Evolutionary conservation across 768 basidiomycete species (phyloP), one percentile per base, ranked within the genome.

Genomic region (Tulasnella sp.): DNA sequence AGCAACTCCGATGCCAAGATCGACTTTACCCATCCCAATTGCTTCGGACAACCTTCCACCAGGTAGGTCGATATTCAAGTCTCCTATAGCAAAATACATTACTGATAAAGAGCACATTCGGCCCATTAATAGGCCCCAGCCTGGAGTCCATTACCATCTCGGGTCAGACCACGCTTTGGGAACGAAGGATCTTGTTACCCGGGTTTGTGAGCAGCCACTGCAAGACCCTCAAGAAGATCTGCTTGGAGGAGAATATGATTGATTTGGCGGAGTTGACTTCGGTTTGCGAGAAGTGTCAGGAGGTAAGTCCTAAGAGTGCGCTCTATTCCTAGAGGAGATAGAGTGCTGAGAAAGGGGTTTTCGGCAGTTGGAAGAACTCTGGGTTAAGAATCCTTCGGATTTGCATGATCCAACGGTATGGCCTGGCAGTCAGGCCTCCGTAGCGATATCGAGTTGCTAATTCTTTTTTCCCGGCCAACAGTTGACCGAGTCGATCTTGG

Each of bases 201-300:
- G 77, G 77, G 5, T 77, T 77, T 69, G 77, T 77, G 40, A 42
- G 37, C 29, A 69, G 37, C 13, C 77, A 77, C 55, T 57, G 46
- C 44, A 29, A 42, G 26, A 77, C 77, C 13, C 37, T 77, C n/a
- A 70, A 55, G 76, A 77, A 70, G 76, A 70, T 77, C n/a, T 70
- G 76, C 44, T 55, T 77, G 76, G 76, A 70, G 32, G 76, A 77
- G 70, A 77, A 77, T 42, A 77, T 77, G 76, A 77, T 77, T 39
- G 70, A 72, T 72, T 7, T 70, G 23, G 67, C 70, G n/a, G 76
- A 77, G 69, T 39, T 77, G 67, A 72, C 39, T 18, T 35, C 32
- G 23, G 76, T 77, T 39, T 77, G 76, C 37, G 76, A 70, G 26
- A 77, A 70, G 44, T 77, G 76, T 71, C 76, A 77, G 29, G 67